Evolutionary conservation across 805 yeast genomes (phyloP).

Genomic region (Zygosaccharomyces rouxii): DNA sequence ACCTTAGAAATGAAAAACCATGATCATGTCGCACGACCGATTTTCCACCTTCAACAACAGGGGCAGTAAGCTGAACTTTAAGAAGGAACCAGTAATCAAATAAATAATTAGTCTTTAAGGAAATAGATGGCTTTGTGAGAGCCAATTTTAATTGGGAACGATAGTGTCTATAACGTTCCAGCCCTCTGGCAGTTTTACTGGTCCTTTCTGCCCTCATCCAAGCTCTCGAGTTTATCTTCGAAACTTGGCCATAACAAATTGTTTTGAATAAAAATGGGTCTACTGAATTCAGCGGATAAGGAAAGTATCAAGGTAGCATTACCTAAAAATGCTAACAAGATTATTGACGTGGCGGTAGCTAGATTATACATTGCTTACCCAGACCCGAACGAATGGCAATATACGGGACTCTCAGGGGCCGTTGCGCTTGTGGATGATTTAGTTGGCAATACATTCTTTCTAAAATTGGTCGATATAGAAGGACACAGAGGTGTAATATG

Average conservation of each 20-base stretch:
- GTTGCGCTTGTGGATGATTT: slow-evolving; percentile 81
- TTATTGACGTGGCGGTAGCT: slow-evolving; percentile 87
- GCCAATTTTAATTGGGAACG: not conserved
- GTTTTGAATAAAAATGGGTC: slow-evolving; percentile 32
- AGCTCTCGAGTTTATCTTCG: not conserved
- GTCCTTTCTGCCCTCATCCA: not conserved
- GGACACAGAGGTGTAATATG: slow-evolving; percentile 86
- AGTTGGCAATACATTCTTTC: slow-evolving; percentile 89
- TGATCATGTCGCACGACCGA: slow-evolving; percentile 1
- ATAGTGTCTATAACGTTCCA: not conserved
- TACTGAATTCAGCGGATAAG: slow-evolving; percentile 58
- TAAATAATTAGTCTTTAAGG: not conserved
- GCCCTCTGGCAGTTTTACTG: not conserved
- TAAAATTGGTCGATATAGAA: slow-evolving; percentile 79
- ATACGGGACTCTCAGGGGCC: slow-evolving; percentile 88
- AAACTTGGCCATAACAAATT: not conserved
- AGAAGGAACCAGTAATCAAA: slow-evolving; percentile 4
- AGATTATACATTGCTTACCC: slow-evolving; percentile 88
- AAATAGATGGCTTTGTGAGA: slow-evolving; percentile 1
- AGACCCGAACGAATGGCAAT: slow-evolving; percentile 72
- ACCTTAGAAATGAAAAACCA: not conserved
- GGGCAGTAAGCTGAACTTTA: slow-evolving; percentile 3
- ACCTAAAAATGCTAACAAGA: slow-evolving; percentile 83
- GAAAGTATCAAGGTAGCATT: slow-evolving; percentile 84
- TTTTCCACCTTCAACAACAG: not conserved